A percentile compares a stretch with the other conserved stretches of the same genome.
phyloP scores from a whole-genome alignment of 2,329 filamentous ascomycete genomes.

The Apiospora arundinis region DNA sequence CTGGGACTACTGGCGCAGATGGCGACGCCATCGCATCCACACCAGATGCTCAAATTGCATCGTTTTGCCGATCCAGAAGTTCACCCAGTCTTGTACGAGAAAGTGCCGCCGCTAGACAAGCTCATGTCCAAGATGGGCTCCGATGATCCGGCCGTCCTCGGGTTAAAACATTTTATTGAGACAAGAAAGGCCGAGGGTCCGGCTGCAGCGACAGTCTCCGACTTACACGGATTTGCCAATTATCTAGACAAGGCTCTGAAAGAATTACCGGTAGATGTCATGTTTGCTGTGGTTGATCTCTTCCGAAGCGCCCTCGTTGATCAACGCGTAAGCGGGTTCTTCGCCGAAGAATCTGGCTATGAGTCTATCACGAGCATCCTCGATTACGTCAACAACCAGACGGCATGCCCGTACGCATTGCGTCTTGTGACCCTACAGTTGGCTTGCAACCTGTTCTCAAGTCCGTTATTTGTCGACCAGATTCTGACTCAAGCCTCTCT shows the following conservation, averaged over 20 bases:
- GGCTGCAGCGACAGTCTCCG: slow-evolving; percentile 72
- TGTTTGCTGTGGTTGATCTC: slow-evolving; percentile 88
- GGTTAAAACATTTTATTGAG: slow-evolving; percentile 75
- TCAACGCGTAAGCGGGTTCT: slow-evolving; percentile 78
- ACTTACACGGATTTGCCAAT: slow-evolving; percentile 68
- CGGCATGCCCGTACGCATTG: slow-evolving; percentile 76
- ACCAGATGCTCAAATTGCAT: slow-evolving; percentile 73
- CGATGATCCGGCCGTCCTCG: slow-evolving; percentile 64
- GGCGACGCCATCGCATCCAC: slow-evolving; percentile 77
- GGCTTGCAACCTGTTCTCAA: slow-evolving; percentile 83
- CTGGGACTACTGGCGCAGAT: slow-evolving; percentile 77
- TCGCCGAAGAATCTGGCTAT: slow-evolving; percentile 76
- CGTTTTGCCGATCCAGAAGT: slow-evolving; percentile 68
- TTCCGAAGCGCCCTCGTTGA: slow-evolving; percentile 80
- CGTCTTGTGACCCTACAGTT: slow-evolving; percentile 85
- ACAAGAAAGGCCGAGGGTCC: slow-evolving; percentile 62
- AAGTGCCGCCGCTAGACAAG: slow-evolving; percentile 83
- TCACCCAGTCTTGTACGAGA: slow-evolving; percentile 75
- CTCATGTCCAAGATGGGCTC: slow-evolving; percentile 80
- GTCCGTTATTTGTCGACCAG: slow-evolving; percentile 71
- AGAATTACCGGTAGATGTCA: slow-evolving; percentile 64
- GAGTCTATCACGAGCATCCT: slow-evolving; percentile 68
- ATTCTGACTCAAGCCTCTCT: slow-evolving; percentile 61
- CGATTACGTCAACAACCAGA: slow-evolving; percentile 61
- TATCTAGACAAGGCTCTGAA: slow-evolving; percentile 64